Base-by-base conservation (phyloP, 331 rosid genomes). In the Prunus yedoensis region DNA sequence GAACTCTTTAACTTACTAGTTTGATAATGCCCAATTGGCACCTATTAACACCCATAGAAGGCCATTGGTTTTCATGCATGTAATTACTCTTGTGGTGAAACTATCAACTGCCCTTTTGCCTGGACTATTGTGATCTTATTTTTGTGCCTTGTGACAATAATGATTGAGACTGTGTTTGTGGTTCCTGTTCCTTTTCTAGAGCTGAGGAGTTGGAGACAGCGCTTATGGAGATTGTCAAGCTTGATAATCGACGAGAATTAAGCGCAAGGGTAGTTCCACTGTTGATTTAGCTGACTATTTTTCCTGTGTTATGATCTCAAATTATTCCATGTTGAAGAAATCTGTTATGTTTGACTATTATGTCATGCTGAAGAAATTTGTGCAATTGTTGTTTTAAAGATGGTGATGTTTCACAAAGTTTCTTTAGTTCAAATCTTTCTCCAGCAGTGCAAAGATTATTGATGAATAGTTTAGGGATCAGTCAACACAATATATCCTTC, bases 161-260 rank as follows among this genome's bases (percentile, higher is more conserved):
- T 68, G 17, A 68, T 53, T 71, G 66, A 77, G 78, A 74, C 35
- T n/a, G n/a, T 78, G 58, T 77, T 66, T 46, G 16, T 64, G 74
- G 57, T 76, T 80, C 66, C 23, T 71, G 21, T 82, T 45, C 15
- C 47, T 71, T 85, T 82, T 80, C 71, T 86, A 92, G 99, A 81
- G 86, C 97, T 27, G 93, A 94, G 82, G 99, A 92, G 86, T 87
- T 94, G 65, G 97, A 94, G 89, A 94, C 97, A 53, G 96, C 97
- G 84, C 87, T 92, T 6, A 80, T 89, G 96, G 99, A 94, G 84
- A 86, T 88, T 88, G 93, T 88, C 79, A 73, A 84, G 83, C 86
- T 82, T 77, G 97, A 94, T 83, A 92, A 94, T 76, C 88, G 88
- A 57, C 88, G 80, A 69, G 81, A 86, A 83, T 76, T 94, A 84